A percentile compares a stretch with the other conserved stretches of the same genome.
These are phyloP conservation scores for Blastobotrys buckinghamii DNA, from an alignment of 1,139 yeast genomes.

Conservation along the genomic window DNA sequence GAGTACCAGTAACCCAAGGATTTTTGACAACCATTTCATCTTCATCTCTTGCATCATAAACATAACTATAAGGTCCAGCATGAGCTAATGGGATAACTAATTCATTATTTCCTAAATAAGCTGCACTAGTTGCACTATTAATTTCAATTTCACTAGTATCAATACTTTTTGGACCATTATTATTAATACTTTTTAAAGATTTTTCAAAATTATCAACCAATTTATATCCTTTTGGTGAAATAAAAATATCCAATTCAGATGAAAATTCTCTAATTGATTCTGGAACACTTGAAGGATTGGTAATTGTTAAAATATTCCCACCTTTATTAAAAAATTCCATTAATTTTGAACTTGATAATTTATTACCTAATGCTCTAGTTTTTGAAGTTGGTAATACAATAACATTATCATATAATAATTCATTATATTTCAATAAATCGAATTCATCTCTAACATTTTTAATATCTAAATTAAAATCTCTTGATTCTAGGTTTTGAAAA, in stretches of 20 bases:
- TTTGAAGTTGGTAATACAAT: constrained; percentile 45
- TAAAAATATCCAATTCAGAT: constrained; percentile 75
- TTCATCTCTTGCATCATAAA: constrained; percentile 45
- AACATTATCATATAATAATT: constrained; percentile 46
- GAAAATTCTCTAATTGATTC: constrained; percentile 63
- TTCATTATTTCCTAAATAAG: constrained; percentile 54
- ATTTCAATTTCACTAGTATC: not conserved
- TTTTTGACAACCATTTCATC: constrained; percentile 28
- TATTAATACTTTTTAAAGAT: constrained; percentile 19
- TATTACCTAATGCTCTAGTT: constrained; percentile 38
- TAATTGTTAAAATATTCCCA: constrained; percentile 68
- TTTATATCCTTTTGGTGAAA: constrained; percentile 70
- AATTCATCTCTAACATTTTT: constrained; percentile 30
- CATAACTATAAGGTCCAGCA: constrained; percentile 65
- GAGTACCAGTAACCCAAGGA: constrained; percentile 78
- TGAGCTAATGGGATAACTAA: constrained; percentile 62
- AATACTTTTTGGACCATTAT: constrained; percentile 4
- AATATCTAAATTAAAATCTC: constrained; percentile 31
- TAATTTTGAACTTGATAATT: constrained; percentile 39
- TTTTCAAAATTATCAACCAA: constrained; percentile 59
- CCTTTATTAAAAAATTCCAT: constrained; percentile 55
- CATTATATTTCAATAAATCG: constrained; percentile 39
- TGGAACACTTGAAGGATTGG: constrained; percentile 54
- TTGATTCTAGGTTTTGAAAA: constrained; percentile 28
- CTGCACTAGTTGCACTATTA: constrained; percentile 40